These are phyloP conservation scores for Mucuna pruriens DNA, from an alignment of 306 rosid species.

Conservation along the genomic window DNA sequence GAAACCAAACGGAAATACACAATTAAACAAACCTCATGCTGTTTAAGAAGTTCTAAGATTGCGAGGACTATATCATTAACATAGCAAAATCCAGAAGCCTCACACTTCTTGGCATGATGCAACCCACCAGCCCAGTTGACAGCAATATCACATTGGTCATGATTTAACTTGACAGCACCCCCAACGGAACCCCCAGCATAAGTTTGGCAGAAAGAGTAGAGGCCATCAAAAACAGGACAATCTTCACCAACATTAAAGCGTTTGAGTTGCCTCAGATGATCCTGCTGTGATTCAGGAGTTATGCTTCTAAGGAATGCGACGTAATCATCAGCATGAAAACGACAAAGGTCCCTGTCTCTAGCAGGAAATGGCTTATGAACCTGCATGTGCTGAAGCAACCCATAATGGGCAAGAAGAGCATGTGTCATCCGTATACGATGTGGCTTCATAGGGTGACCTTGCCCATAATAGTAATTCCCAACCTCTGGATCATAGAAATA, in stretches of 20 bases:
- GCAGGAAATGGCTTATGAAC: slow-evolving; percentile 93
- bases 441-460: slow-evolving; percentile 97
- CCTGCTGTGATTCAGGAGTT: slow-evolving; percentile 89
- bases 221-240: slow-evolving; percentile 89
- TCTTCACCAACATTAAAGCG: slow-evolving; percentile 93
- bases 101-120: slow-evolving; percentile 92
- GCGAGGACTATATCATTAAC: slow-evolving; percentile 86
- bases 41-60: slow-evolving; percentile 86
- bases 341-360: slow-evolving; percentile 78
- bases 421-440: slow-evolving; percentile 91
- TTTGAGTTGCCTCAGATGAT: slow-evolving; percentile 85
- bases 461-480: slow-evolving; percentile 90
- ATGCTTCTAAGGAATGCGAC: slow-evolving; percentile 80
- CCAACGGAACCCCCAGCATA: slow-evolving; percentile 96
- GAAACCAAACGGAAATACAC: neutral
- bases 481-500: slow-evolving; percentile 92
- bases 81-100: slow-evolving; percentile 91
- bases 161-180: slow-evolving; percentile 84
- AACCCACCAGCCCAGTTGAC: slow-evolving; percentile 91
- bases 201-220: slow-evolving; percentile 83
- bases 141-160: slow-evolving; percentile 82
- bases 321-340: slow-evolving; percentile 89
- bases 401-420: slow-evolving; percentile 87
- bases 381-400: slow-evolving; percentile 88
- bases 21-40: slow-evolving; percentile 65